Evolutionary conservation across 192 early-diverging fungal species (phyloP).

Genomic region (Linnemannia elongata): DNA sequence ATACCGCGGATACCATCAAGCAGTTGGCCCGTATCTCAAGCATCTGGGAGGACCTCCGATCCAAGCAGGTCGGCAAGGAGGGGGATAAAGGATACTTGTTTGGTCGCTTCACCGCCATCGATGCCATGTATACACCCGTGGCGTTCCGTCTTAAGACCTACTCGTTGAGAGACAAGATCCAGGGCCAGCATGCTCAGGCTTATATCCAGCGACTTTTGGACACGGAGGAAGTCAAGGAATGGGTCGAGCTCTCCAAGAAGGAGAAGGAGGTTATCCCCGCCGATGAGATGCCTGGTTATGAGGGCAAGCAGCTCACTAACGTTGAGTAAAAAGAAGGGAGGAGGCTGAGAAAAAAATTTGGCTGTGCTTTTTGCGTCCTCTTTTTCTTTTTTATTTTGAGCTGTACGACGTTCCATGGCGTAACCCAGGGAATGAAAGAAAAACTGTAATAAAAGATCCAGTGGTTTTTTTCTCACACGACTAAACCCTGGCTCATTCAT

Average conservation of each 20-base stretch:
- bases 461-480: background rate
- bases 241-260: conserved; percentile 20
- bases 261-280: conserved; percentile 44
- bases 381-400: background rate
- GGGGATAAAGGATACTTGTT: conserved; percentile 56
- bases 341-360: background rate
- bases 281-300: conserved; percentile 23
- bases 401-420: background rate
- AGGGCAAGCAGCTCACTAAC: background rate
- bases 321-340: background rate
- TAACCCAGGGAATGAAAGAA: background rate
- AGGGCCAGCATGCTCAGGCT: conserved; percentile 28
- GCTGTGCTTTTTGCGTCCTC: background rate
- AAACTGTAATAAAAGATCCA: background rate
- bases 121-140: conserved; percentile 59
- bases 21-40: conserved; percentile 26
- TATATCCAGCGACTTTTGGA: conserved; percentile 41
- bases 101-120: conserved; percentile 53
- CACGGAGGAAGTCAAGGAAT: conserved; percentile 39
- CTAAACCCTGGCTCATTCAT: background rate
- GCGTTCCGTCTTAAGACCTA: conserved; percentile 33
- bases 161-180: conserved; percentile 15
- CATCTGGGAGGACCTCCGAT: conserved; percentile 52
- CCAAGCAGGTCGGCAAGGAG: conserved; percentile 33
- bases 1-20: conserved; percentile 16